These are phyloP conservation scores for Cercospora brassicicola DNA, from an alignment of 2,329 filamentous ascomycete genomes.

Conservation along the genomic window DNA sequence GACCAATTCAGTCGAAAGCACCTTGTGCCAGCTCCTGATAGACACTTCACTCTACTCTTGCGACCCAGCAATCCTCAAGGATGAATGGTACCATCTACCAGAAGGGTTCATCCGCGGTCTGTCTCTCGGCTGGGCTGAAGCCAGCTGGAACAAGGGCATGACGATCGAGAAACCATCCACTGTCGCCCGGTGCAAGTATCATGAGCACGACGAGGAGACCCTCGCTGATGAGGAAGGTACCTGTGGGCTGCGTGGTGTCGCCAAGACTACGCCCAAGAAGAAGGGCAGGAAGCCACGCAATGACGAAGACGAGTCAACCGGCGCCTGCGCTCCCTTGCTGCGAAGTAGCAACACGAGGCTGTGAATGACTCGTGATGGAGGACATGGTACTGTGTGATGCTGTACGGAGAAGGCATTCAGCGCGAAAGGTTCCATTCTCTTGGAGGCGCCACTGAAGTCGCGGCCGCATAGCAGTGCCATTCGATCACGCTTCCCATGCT, in stretches of 20 bases:
- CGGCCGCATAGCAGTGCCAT: not conserved
- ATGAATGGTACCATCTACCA: too few relatives aligned
- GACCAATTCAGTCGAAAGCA: too few relatives aligned
- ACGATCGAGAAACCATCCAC: not conserved
- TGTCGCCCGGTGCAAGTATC: constrained; percentile 7
- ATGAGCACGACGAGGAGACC: constrained; percentile 20
- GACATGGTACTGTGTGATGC: too few relatives aligned
- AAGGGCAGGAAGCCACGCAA: not conserved
- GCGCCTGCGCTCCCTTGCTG: too few relatives aligned
- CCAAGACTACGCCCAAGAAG: not conserved
- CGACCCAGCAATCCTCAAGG: too few relatives aligned
- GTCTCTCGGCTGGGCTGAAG: constrained; percentile 12
- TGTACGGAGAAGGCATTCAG: not conserved
- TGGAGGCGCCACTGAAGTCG: not conserved
- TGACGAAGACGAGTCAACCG: too few relatives aligned
- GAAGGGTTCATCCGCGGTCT: not conserved
- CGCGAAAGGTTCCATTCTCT: not conserved
- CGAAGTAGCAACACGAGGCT: not conserved
- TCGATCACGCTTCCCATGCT: not conserved
- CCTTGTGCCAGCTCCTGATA: too few relatives aligned
- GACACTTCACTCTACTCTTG: too few relatives aligned
- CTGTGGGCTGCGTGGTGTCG: not conserved
- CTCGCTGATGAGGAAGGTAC: not conserved
- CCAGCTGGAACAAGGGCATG: not conserved
- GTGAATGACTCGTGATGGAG: too few relatives aligned